These are phyloP conservation scores for Monilinia fructicola DNA, from an alignment of 2,329 filamentous ascomycete species.

Conservation along the genomic window DNA sequence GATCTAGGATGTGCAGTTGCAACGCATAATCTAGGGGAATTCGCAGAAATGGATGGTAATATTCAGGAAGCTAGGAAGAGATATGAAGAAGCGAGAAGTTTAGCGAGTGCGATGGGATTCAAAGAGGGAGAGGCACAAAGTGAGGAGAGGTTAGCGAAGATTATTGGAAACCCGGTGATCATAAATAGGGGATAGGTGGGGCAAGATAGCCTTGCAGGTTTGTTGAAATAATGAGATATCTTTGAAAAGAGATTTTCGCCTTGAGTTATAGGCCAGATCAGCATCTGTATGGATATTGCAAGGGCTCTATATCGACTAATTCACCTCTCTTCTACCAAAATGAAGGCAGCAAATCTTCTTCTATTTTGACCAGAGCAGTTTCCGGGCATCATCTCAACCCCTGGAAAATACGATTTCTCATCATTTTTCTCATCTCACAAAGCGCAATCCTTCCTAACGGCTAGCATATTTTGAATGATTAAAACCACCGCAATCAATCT, in stretches of 20 bases:
- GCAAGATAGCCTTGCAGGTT: background rate
- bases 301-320: slow-evolving; percentile 2
- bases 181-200: background rate
- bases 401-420: no score
- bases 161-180: background rate
- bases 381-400: background rate
- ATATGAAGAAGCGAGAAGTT: slow-evolving; percentile 66
- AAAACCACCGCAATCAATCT: no score
- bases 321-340: background rate
- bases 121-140: slow-evolving; percentile 53
- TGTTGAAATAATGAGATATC: background rate
- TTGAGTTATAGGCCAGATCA: background rate
- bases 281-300: background rate
- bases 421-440: background rate
- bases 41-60: slow-evolving; percentile 73
- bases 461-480: no score
- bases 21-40: slow-evolving; percentile 82
- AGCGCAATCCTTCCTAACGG: no score
- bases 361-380: background rate
- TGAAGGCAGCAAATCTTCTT: background rate
- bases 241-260: background rate
- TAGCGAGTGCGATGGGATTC: slow-evolving; percentile 58
- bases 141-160: slow-evolving; percentile 49
- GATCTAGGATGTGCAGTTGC: slow-evolving; percentile 80
- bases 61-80: slow-evolving; percentile 61